Percentiles rank a stretch among this genome's conserved stretches.
Conservation (phyloP, 164 flowering plant genomes). For the Stephania cephalantha region DNA sequence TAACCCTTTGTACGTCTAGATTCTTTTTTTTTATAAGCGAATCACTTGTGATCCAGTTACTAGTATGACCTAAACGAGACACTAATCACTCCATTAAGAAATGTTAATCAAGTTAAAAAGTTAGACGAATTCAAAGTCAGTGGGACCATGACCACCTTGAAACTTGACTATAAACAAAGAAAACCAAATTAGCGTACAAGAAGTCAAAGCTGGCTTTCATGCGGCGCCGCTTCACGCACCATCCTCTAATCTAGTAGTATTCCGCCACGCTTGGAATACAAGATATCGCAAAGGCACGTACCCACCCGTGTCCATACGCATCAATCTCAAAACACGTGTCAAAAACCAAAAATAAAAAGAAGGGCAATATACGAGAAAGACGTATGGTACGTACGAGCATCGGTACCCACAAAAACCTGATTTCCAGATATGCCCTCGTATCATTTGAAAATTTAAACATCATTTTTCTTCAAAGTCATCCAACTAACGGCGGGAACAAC, state of each 20-base stretch:
- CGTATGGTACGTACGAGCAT: not conserved
- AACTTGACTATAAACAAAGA: not conserved
- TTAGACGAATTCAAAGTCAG: not conserved
- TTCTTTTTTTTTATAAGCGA: too few relatives aligned
- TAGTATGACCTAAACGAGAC: too few relatives aligned
- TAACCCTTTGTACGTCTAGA: too few relatives aligned
- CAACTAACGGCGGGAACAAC: not conserved
- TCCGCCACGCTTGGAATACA: too few relatives aligned
- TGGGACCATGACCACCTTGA: not conserved
- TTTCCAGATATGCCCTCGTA: not conserved
- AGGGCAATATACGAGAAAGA: not conserved
- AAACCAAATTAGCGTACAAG: not conserved
- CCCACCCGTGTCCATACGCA: not conserved
- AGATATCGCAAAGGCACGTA: not conserved
- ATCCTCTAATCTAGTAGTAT: too few relatives aligned
- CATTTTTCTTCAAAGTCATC: not conserved
- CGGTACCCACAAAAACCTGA: not conserved
- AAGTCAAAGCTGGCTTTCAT: not conserved
- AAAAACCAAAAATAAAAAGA: not conserved
- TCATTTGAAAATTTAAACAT: not conserved
- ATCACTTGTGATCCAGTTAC: too few relatives aligned
- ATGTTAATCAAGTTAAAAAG: not conserved
- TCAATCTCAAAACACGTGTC: not conserved
- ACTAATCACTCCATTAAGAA: not conserved
- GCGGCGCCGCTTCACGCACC: not conserved